Conservation (phyloP, 306 rosid species). For the Abrus precatorius region DNA sequence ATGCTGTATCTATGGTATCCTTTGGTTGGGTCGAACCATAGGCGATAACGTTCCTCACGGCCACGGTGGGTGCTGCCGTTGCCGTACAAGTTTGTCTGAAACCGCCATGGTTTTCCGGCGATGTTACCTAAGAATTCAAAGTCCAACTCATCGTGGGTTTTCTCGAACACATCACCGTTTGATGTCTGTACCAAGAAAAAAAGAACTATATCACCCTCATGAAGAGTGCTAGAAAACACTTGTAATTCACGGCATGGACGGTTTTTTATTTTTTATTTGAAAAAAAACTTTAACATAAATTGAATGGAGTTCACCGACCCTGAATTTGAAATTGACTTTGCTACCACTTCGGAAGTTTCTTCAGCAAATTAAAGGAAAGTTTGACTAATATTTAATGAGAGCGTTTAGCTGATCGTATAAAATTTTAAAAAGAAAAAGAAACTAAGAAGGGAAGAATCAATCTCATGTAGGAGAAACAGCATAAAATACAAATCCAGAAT, state of each 20-base stretch:
- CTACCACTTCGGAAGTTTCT: neutral
- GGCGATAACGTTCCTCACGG: constrained; percentile 89
- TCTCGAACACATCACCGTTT: constrained; percentile 87
- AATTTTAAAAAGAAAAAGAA: neutral
- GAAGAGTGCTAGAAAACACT: neutral
- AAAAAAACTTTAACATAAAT: constrained; percentile 11
- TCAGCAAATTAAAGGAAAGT: constrained; percentile 28
- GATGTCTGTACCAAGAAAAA: constrained; percentile 65
- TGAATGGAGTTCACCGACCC: constrained; percentile 10
- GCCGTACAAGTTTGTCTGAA: constrained; percentile 93
- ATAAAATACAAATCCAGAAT: neutral
- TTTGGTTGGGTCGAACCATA: constrained; percentile 92
- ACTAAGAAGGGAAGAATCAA: constrained; percentile 21
- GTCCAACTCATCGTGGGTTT: constrained; percentile 91
- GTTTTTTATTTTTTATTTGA: neutral
- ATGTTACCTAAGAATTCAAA: constrained; percentile 90
- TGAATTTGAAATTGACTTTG: constrained; percentile 43
- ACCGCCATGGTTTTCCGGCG: constrained; percentile 91
- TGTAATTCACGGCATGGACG: neutral
- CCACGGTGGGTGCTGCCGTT: constrained; percentile 95
- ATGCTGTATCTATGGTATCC: constrained; percentile 86
- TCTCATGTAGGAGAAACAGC: constrained; percentile 34
- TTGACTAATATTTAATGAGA: constrained; percentile 33
- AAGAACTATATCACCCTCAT: constrained; percentile 4
- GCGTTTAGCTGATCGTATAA: constrained; percentile 32